Evolutionary conservation across 2,329 filamentous ascomycete genomes (phyloP), one percentile per base, ranked within the genome.

Genomic region (Acarospora socialis): DNA sequence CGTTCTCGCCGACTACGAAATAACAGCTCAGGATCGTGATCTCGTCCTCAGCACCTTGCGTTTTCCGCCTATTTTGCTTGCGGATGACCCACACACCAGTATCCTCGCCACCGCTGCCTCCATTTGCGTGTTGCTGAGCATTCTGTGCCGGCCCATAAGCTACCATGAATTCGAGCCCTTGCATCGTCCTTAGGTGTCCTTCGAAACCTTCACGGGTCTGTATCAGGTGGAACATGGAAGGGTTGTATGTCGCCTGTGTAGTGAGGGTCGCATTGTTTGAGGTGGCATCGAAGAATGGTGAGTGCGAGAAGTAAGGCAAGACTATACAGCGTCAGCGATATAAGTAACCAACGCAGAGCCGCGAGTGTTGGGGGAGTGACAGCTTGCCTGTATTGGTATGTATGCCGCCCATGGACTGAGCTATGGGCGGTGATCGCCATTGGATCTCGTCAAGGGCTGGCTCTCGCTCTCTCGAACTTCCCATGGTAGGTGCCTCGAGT

Each of bases 221-320:
- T 35, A 70, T 56, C 24, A 66, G 56, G 30, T 63, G 53, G 34
- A 60, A 61, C 37, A 65, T 56, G 23, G 58, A 53, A 38, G 61
- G 56, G 37, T 68, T 63, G 40, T 56, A 57, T 36, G 53, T 59
- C 8, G 62, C 58, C 46, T 73, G 69, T 15, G 59, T 57, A 40
- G 66, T 54, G 30, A 70, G 53, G 7, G 68, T 59, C 39, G 65
- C 64, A 52, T 77, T 77, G 50, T 74, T 74, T 38, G 66, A 71
- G 9, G 60, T 64, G 15, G 56, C 52, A 39, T 77, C 72, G 50
- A 72, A 75, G 57, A 73, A 77, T n/a, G 68, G 69, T 2, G 69
- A 73, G 42, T 67, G 60, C 35, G 61, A 60, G 47, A 77, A 73
- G 51, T 77, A 77, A 46, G 67, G 70, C 33, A 74, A 62, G 25